Base-by-base conservation (phyloP, 176 grass and related monocot genomes). In the Musa schizocarpa region DNA sequence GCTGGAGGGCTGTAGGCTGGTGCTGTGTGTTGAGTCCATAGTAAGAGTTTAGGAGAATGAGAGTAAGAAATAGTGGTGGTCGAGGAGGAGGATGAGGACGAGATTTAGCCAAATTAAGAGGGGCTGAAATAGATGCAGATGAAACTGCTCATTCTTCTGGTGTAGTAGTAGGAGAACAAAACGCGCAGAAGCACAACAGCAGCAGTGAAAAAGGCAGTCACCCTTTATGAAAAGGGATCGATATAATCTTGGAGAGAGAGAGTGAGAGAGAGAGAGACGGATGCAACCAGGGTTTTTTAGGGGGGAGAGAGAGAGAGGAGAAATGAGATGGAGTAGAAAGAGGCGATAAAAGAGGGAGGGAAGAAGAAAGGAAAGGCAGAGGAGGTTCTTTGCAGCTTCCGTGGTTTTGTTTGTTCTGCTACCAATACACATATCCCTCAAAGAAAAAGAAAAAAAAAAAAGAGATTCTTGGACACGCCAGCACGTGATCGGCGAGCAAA, bases 301-400 rank as follows among this genome's bases (percentile, higher is more conserved):
- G n/a, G n/a, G n/a, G n/a, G n/a, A 59, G 57, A 59, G 13, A 14
- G 57, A 59, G 57, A 59, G 57, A 21, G 13, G 17, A 59, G 57
- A 59, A 17, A 59, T 19, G 7, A 16, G 56, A 59, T 29, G 29
- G 29, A 29, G 29, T 2, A 43, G 34, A 43, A 6, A 43, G 34
- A 43, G 34, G 4, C 4, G 34, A 43, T 43, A 6, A 6, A 19
- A 61, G 57, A n/a, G n/a, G 0, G 1, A 8, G 3, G 8, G 54
- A 56, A 56, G 54, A 56, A 19, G 54, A 56, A 16, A 56, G 54
- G 54, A 61, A 61, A 61, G 57, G 57, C 21, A 43, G n/a, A 19
- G 57, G 57, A 61, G 57, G 57, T 61, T 61, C 57, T 21, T 61
- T 61, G 57, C n/a, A 61, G 57, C 57, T 61, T 61, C 57, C 57